Conservation (phyloP, 78 protist species). For the Dictyostelium brefeldianum region DNA sequence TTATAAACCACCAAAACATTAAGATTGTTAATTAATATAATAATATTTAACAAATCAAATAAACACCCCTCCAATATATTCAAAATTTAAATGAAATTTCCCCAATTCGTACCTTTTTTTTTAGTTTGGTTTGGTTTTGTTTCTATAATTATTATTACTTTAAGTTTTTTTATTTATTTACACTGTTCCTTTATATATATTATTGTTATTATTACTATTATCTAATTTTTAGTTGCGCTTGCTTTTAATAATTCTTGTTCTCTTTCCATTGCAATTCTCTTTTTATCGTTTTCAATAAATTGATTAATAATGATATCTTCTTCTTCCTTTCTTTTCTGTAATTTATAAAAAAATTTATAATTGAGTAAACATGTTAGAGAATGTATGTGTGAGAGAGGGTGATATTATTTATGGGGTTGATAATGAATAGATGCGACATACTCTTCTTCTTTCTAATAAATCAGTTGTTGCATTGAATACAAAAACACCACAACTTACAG, state of each 20-base stretch:
- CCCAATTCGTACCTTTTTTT: neutral
- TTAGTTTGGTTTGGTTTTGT: too few relatives aligned
- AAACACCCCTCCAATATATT: neutral
- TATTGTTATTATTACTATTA: too few relatives aligned
- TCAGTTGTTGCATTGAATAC: neutral
- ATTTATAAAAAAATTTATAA: neutral
- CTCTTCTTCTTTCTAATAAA: conserved; percentile 14
- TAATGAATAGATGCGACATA: too few relatives aligned
- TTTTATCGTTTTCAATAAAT: conserved; percentile 29
- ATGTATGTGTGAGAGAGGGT: too few relatives aligned
- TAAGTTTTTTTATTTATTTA: too few relatives aligned
- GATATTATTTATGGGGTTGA: too few relatives aligned
- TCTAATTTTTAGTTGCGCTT: neutral
- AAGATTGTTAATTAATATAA: neutral
- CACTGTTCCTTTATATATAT: neutral
- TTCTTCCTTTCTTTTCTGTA: conserved; percentile 37
- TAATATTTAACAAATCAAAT: neutral
- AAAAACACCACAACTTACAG: neutral
- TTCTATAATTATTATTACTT: too few relatives aligned
- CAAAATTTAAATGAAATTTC: too few relatives aligned
- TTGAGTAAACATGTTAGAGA: neutral
- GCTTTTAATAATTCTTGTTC: neutral
- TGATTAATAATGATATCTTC: neutral
- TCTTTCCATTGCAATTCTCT: neutral
- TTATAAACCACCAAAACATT: conserved; percentile 83